Base-by-base conservation (phyloP, 2,329 filamentous ascomycete species). In the Penicillium sp. region DNA sequence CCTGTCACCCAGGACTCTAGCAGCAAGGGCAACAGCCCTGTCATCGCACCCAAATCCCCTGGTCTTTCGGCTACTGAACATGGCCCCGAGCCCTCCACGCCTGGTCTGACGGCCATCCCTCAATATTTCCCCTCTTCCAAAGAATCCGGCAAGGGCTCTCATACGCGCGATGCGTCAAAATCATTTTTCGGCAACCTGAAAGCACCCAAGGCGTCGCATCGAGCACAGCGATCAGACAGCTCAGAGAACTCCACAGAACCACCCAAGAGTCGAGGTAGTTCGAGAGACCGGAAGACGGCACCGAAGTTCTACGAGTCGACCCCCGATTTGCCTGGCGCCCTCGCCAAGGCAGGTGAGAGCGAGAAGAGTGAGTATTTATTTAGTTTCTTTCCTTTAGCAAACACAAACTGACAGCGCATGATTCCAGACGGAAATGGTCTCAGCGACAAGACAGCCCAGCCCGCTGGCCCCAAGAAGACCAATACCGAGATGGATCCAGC, bases 171-270 rank as follows among this genome's bases (percentile, higher is more conserved):
- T 63, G 69, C 75, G 3, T 82, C 80, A 3, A 78, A 76, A 53
- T 81, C 79, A 3, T 81, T 82, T 59, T 82, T 82, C 61, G 77
- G 79, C 13, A 81, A 76, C 59, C 71, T 82, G 47, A 82, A 81
- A 70, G 80, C 80, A 6, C 79, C 79, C 3, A 80, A 80, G 64
- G 77, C 79, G 13, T 79, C 79, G 1, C 79, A 82, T 55, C 74
- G 72, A 59, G 64, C 79, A 37, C 78, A 80, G 38, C 69, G 71
- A 37, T 80, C 79, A 22, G 80, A 82, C 60, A 70, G 74, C 44
- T 78, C 75, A 12, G 72, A 72, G 22, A 73, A 76, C 55, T 75
- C 72, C 0, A 69, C 68, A 17, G 78, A 79, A 15, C 75, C 72
- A 19, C 72, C 78, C 1, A 76, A 73, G 64, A 83, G 79, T 62